A percentile compares a stretch with the other conserved stretches of the same genome.
Conservation (phyloP, 2,329 filamentous ascomycete species). For the Apiospora koreana region DNA sequence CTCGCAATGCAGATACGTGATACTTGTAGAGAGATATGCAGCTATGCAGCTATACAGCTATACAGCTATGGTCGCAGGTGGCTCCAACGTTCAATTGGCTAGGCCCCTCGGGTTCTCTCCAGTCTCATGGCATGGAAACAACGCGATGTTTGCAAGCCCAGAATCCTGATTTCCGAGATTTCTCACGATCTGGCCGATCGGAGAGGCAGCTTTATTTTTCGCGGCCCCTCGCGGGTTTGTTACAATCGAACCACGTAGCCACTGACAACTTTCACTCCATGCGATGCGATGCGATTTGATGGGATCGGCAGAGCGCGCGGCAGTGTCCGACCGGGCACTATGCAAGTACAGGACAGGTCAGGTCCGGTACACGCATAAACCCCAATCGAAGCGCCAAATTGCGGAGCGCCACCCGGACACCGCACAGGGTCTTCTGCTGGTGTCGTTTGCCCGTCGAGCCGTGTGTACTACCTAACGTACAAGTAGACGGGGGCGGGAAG, state of each 20-base stretch:
- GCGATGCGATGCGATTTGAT: not conserved
- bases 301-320: constrained; percentile 1
- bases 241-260: not conserved
- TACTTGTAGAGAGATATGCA: too few relatives aligned
- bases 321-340: not conserved
- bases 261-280: not conserved
- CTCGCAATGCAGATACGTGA: not conserved
- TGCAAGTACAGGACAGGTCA: not conserved
- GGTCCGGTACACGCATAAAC: not conserved
- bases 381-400: not conserved
- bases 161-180: not conserved
- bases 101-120: not conserved
- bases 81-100: not conserved
- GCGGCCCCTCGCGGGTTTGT: not conserved
- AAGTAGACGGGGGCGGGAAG: not conserved
- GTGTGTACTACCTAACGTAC: not conserved
- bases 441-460: not conserved
- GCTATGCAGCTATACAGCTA: not conserved
- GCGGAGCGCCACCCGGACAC: not conserved
- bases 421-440: not conserved
- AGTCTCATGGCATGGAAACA: constrained; percentile 2
- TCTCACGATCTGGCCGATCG: not conserved
- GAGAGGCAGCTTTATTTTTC: not conserved
- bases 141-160: not conserved
- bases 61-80: not conserved